Evolutionary conservation across 371 early-diverging fungal genomes (phyloP), one percentile per base, ranked within the genome.

Genomic region (Sporodiniella umbellata): DNA sequence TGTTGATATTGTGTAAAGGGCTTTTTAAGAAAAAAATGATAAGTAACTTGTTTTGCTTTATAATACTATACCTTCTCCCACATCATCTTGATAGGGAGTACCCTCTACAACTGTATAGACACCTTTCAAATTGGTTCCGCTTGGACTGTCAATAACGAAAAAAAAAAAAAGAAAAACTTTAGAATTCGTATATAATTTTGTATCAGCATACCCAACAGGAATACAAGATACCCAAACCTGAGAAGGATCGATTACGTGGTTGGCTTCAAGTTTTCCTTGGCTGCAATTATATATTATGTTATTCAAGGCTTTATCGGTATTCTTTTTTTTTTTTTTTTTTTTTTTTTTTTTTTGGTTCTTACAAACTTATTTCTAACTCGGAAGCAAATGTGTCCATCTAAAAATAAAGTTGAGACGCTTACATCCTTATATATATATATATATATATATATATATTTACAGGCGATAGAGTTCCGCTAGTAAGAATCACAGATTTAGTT

Each of bases 381-480:
- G 84, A 78, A 2, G 83, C 80, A 66, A 88, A 89, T 6, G 86
- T 84, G 18, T 70, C 71, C 58, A 93, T 53, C 57, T 69, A 62
- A 4, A 24, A n/a, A n/a, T n/a, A 26, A 23, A 26, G 2, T 4
- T 3, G 8, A n/a, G 23, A n/a, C n/a, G n/a, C n/a, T n/a, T n/a
- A n/a, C 26, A 26, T 33, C 1, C 15, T 42, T 28, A n/a, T n/a
- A n/a, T n/a, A n/a, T n/a, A 31, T 10, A 17, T 21, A 47, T n/a
- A 1, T 19, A 10, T 14, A 24, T 1, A 28, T n/a, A n/a, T n/a
- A n/a, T n/a, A n/a, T n/a, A 51, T 68, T 55, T 58, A 72, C 80
- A 0, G 94, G 94, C 2, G 91, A 83, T 15, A 94, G 75, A 2
- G 94, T 94, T 11, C 94, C 94, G 59, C 90, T 90, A 1, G 92